Evolutionary conservation across 2,329 filamentous ascomycete species (phyloP), one percentile per base, ranked within the genome.

Genomic region (Hawksworthiomyces lignivorus): DNA sequence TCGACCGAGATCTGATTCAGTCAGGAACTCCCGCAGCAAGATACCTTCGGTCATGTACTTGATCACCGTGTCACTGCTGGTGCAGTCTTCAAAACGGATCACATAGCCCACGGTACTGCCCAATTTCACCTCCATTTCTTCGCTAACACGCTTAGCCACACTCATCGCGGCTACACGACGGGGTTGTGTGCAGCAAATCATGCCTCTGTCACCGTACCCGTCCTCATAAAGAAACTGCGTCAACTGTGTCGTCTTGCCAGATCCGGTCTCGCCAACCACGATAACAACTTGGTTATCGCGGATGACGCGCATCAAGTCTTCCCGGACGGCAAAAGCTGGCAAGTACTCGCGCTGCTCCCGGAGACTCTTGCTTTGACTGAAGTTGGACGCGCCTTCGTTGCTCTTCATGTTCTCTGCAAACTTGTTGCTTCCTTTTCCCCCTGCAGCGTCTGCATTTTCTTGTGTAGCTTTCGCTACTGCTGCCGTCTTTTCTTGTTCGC

Each of bases 21-120:
- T 89, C 10, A 98, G 72, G 6, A 88, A 96, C 57, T 98, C 94
- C 65, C 92, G 78, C 24, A 98, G 74, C 33, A 98, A 68, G 18
- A 98, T 87, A 68, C 92, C 92, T 56, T 98, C 94, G 0, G 92
- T 98, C 89, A 98, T 96, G 62, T 98, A 98, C 64, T 98, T 98
- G 67, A 98, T 97, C 46, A 82, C 73, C 0, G 92, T 98, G 44
- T 97, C 84, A 52, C 88, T 87, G 68, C 87, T 95, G 1, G 92
- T 98, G 62, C 89, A 96, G 60, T 98, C 94, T 59, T 98, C 92
- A 55, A 98, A 98, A 41, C 92, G 88, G 58, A 98, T 98, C 1
- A 92, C 88, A 61, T 98, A 98, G 22, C 92, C 92, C 28, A 98
- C 94, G 1, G 82, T 76, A 43, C 83, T 82, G 36, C 92, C 92